Base-by-base conservation (phyloP, 306 rosid species). In the Cucurbita argyrosperma region DNA sequence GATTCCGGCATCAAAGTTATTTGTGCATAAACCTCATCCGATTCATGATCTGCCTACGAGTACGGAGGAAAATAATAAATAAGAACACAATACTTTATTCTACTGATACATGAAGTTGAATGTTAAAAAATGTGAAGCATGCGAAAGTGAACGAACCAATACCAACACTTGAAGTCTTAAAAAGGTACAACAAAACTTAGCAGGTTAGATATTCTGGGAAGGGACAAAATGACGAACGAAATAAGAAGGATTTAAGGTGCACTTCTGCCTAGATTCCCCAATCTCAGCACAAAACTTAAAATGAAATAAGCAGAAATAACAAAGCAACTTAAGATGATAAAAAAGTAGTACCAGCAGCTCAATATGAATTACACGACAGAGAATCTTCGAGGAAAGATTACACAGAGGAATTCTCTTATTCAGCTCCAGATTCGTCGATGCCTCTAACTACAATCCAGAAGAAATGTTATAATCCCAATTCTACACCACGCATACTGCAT, bases 21-120 rank as follows among this genome's bases (percentile, higher is more conserved):
- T 66, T 86, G 95, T 0, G 96, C 98, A 66, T 90, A 90, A 77
- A 86, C 96, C 85, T 90, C 97, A 54, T 94, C 98, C 3, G 98
- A 88, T 76, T 94, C 98, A 78, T 79, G 97, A 74, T 94, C 98
- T 19, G 96, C 98, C 98, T 94, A 82, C 66, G 77, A 78, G 13
- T 14, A 57, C 74, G 70, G 30, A 83, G 10, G 23, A 59, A 51
- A 14, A 66, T 46, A 14, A 69, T 67, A 21, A 69, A 14, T 49
- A 47, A 26, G 5, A 69, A 66, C 4, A 14, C 74, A 30, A 23
- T 46, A 67, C 19, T 46, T 47, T 8, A 14, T 69, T 30, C 55
- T 2, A 30, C 35, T 30, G 35, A 30, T 30, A 30, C 3, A 30
- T 30, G 35, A 30, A 30, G 35, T 30, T 30, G 35, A 30, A 30